These are phyloP conservation scores for Vaucheria bursata DNA, from an alignment of 352 stramenopile genomes.

Conservation along the genomic window DNA sequence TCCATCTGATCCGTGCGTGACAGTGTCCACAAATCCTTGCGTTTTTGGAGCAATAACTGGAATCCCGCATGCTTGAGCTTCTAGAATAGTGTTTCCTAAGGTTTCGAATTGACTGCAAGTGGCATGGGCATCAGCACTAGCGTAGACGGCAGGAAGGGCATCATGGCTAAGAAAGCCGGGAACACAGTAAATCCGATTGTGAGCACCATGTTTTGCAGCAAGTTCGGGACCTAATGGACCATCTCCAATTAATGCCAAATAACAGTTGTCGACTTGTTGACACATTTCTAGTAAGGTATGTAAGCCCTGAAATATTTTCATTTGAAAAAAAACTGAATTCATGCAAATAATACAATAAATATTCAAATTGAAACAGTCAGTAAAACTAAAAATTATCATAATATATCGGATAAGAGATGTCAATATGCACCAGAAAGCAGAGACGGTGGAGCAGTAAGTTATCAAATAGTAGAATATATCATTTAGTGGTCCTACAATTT, in stretches of 20 bases:
- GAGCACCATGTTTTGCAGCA: conserved; percentile 42
- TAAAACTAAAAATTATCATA: no score
- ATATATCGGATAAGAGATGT: no score
- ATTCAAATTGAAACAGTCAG: no score
- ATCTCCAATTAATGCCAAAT: conserved; percentile 50
- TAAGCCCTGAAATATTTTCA: conserved; percentile 19
- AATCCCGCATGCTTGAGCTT: conserved; percentile 50
- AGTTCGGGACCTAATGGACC: conserved; percentile 33
- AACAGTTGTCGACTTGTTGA: conserved; percentile 33
- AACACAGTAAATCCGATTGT: conserved; percentile 44
- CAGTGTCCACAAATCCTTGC: conserved; percentile 51
- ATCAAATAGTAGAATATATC: no score
- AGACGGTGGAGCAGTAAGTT: no score
- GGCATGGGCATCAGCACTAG: conserved; percentile 51
- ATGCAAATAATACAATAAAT: no score
- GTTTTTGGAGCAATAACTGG: conserved; percentile 51
- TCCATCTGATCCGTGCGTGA: conserved; percentile 45
- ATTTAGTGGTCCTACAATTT: no score
- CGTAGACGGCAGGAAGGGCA: conserved; percentile 49
- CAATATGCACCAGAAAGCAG: no score
- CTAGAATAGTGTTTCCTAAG: conserved; percentile 53
- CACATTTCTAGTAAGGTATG: conserved; percentile 31
- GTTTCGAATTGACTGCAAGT: conserved; percentile 52
- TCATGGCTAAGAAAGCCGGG: conserved; percentile 48
- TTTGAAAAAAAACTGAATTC: no score